These are phyloP conservation scores for Lolium perenne DNA, from an alignment of 176 grass and related monocot species.

Conservation along the genomic window DNA sequence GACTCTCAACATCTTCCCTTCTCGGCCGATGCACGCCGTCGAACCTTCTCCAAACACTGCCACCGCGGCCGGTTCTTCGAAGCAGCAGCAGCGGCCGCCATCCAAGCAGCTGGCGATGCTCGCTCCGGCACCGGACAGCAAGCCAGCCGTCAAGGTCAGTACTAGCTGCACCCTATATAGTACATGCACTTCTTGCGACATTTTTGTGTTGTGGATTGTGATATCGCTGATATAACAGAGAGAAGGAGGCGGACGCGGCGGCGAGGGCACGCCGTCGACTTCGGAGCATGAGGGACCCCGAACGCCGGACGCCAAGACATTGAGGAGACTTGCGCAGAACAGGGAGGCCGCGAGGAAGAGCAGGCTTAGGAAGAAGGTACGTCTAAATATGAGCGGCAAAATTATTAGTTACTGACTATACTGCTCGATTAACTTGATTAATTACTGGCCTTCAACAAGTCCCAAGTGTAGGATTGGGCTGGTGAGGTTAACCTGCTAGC, in stretches of 20 bases:
- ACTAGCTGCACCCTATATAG: neutral
- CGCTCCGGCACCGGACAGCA: constrained; percentile 9
- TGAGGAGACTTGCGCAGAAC: constrained; percentile 61
- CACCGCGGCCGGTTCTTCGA: neutral
- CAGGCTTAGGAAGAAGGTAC: constrained; percentile 64
- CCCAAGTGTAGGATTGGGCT: neutral
- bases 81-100: neutral
- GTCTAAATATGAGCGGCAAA: neutral
- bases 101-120: constrained; percentile 28
- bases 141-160: constrained; percentile 48
- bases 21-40: constrained; percentile 65
- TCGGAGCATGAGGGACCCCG: constrained; percentile 37
- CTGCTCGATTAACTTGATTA: constrained; percentile 4
- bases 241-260: constrained; percentile 17
- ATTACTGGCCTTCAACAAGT: neutral
- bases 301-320: constrained; percentile 52
- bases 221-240: constrained; percentile 23
- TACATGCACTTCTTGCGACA: neutral
- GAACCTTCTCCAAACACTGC: constrained; percentile 38
- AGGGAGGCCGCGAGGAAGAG: constrained; percentile 64
- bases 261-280: constrained; percentile 25
- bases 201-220: neutral
- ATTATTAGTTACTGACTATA: neutral
- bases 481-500: constrained; percentile 28
- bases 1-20: constrained; percentile 86